Percentiles rank a stretch among this genome's conserved stretches.
phyloP scores from a whole-genome alignment of 1,139 yeast genomes.

The Geotrichum aggregatum region DNA sequence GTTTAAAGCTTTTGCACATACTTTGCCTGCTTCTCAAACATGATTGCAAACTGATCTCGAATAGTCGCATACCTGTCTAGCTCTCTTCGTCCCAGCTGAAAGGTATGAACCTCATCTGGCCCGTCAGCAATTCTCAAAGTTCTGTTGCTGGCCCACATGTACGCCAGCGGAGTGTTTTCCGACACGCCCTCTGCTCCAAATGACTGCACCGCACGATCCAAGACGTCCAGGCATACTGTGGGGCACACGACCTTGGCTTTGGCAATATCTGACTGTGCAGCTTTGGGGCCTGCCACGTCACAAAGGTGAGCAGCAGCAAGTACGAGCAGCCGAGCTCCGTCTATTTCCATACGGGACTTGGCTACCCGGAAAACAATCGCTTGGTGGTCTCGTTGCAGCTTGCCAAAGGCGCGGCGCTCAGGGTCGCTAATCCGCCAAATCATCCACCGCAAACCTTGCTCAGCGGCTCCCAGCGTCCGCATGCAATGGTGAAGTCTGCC shows the following conservation, averaged over 20 bases:
- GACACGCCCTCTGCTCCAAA: slow-evolving; percentile 66
- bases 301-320: slow-evolving; percentile 64
- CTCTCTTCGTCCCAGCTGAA: slow-evolving; percentile 54
- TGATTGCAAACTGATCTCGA: slow-evolving; percentile 10
- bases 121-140: slow-evolving; percentile 70
- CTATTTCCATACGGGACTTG: slow-evolving; percentile 56
- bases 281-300: slow-evolving; percentile 54
- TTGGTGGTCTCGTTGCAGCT: slow-evolving; percentile 52
- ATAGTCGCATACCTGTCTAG: slow-evolving; percentile 25
- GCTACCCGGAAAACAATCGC: slow-evolving; percentile 51
- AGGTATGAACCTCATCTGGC: slow-evolving; percentile 69
- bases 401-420: slow-evolving; percentile 54
- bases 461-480: slow-evolving; percentile 66
- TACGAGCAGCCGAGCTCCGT: slow-evolving; percentile 55
- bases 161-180: slow-evolving; percentile 60
- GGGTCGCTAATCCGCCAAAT: slow-evolving; percentile 51
- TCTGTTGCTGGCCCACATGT: slow-evolving; percentile 54
- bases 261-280: slow-evolving; percentile 57
- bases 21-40: slow-evolving; percentile 7
- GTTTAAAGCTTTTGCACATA: slow-evolving; percentile 5
- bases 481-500: slow-evolving; percentile 74
- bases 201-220: slow-evolving; percentile 67
- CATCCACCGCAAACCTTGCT: slow-evolving; percentile 53
- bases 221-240: slow-evolving; percentile 49
- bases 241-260: slow-evolving; percentile 70